These are phyloP conservation scores for Boletus rubescentipes DNA, from an alignment of 768 basidiomycete species.

Conservation along the genomic window DNA sequence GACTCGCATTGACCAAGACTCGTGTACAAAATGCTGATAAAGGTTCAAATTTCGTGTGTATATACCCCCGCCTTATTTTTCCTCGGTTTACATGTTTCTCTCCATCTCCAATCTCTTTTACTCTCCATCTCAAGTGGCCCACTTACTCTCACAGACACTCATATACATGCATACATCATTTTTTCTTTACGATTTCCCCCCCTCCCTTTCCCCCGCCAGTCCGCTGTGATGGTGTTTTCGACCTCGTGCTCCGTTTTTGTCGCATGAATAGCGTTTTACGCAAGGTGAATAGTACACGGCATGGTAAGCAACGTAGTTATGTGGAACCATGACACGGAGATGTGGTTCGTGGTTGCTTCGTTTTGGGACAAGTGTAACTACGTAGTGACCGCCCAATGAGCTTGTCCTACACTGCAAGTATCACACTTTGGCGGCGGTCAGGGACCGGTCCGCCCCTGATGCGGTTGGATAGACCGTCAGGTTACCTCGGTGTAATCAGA, in stretches of 20 bases:
- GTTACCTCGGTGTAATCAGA: too few species aligned
- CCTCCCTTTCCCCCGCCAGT: too few species aligned
- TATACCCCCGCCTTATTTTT: conserved; percentile 16
- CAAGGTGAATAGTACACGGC: background rate
- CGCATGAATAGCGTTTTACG: background rate
- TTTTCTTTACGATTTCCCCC: background rate
- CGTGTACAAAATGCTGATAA: conserved; percentile 2
- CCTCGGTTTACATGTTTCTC: background rate
- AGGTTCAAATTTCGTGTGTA: conserved; percentile 7
- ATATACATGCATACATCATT: conserved; percentile 17
- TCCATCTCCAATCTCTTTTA: background rate
- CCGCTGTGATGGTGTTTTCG: background rate
- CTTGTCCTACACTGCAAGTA: too few species aligned
- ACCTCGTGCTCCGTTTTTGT: background rate
- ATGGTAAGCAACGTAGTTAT: background rate
- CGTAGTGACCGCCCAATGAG: too few species aligned
- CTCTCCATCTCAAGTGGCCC: conserved; percentile 12
- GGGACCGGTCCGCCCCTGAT: too few species aligned
- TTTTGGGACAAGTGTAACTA: too few species aligned
- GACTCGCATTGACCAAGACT: conserved; percentile 12
- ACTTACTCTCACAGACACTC: background rate
- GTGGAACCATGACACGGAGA: background rate
- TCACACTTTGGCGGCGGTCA: too few species aligned
- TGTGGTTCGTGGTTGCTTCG: background rate
- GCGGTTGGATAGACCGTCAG: too few species aligned